Evolutionary conservation across 1,139 yeast species (phyloP), one percentile per base, ranked within the genome.

Genomic region (Candida sanyaensis): DNA sequence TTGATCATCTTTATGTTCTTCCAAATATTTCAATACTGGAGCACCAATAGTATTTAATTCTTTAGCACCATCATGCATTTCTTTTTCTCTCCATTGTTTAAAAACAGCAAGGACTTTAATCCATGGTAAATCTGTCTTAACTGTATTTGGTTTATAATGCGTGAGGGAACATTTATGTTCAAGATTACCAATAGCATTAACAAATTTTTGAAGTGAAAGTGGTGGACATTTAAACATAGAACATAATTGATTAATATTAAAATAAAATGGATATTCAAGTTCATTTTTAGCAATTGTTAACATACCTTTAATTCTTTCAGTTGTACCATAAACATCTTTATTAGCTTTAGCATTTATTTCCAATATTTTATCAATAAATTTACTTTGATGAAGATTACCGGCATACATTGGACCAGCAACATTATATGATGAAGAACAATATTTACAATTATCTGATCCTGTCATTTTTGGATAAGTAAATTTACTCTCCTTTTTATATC

Each of bases 361-460:
- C 47, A 89, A 71, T 42, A 92, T 77, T 55, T 75, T 78, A 33
- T 81, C 76, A 41, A 93, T 74, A 58, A 91, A 93, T 17, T 77
- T 80, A 32, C 66, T 64, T 61, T 86, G 78, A 61, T 92, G 98
- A 46, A 93, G 68, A 2, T 77, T 73, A 0, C 95, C 97, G 9
- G 82, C 89, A 87, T 96, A 93, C 97, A 93, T 89, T 48, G 99
- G 99, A 1, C 99, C 99, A 2, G 95, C 93, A 38, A 93, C 65
- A 61, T 88, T 96, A 62, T 81, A 81, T 5, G 80, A 75, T 48
- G 77, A 77, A 1, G 81, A 86, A 69, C 99, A 93, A 65, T 75
- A 84, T 38, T 73, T 62, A 68, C 99, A 95, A 42, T 73, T 64
- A 3, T 80, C 75, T 2, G 81, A 75, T 0, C 85, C 82, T 2